Evolutionary conservation across 2,329 filamentous ascomycete species (phyloP), one percentile per base, ranked within the genome.

Genomic region (Dryadomyces quercivorus): DNA sequence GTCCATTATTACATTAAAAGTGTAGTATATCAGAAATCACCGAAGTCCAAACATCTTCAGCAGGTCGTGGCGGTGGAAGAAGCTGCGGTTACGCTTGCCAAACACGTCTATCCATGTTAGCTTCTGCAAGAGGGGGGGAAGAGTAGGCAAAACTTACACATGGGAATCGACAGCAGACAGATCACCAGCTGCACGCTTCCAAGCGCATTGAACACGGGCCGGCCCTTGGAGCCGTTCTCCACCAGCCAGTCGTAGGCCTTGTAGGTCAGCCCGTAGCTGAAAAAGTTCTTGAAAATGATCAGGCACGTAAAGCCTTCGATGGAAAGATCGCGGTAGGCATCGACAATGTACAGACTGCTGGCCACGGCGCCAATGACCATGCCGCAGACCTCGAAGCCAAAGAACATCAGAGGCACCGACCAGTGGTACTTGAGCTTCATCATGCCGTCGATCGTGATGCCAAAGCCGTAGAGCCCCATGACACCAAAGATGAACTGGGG

Each of bases 251-350:
- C 75, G 63, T 88, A 95, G 1, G 88, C 89, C 61, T 81, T 85
- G 66, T 84, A 94, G 0, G 91, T 95, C 55, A 96, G 72, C 7
- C 82, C 81, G 63, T 94, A 96, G 59, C 84, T 87, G 71, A 96
- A 95, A 58, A 96, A 78, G 69, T 96, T 95, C 70, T 96, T 96
- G 75, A 96, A 95, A 53, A 95, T 84, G 59, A 95, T 78, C 66
- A 93, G 80, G 69, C 88, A 88, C 0, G 90, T 95, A 66, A 95
- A 95, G 7, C 84, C 87, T 69, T 96, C 91, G 50, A 95, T 81
- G 1, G 88, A 82, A 55, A 95, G 81, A 58, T 92, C 84, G 8
- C 84, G 84, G 69, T 96, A 92, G 0, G 91, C 91, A 70, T 96
- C 92, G 8, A 95, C 87, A 63, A 96, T 85, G 65, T 97, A 97